Evolutionary conservation across 2,329 filamentous ascomycete species (phyloP), one percentile per base, ranked within the genome.

Genomic region (Paraphaeosphaeria minitans): DNA sequence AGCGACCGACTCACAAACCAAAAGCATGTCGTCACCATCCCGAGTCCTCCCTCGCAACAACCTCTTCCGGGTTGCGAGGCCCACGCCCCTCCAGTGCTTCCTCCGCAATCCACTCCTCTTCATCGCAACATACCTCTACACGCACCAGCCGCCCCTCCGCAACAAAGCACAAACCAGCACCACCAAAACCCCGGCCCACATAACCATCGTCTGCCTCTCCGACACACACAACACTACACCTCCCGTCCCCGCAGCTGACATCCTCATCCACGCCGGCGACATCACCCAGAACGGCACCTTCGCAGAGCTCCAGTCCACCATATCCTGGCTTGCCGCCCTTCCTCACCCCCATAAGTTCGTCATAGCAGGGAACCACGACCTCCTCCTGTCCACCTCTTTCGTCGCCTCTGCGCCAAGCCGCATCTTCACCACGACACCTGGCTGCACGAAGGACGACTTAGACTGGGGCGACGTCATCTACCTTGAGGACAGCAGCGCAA

Each of bases 241-340:
- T 1, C 5, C 12, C 3, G 80, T 94, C 1, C 91, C 92, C 0
- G 78, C 83, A 13, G 93, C 92, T 55, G 93, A 97, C 74, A 82
- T 97, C 16, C 84, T 97, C 41, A 89, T 97, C 68, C 93, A 97
- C 73, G 90, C 91, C 2, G 93, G 93, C 41, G 93, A 97, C 77
- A 80, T 96, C 64, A 89, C 88, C 51, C 87, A 91, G 64, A 80
- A 81, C 22, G 93, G 93, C 46, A 88, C 86, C 1, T 83, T 85
- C 0, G 79, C 79, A 16, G 89, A 92, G 61, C 86, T 97, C 53
- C 91, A 96, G 78, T 79, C 79, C 7, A 88, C 93, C 67, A 80
- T 97, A 35, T 85, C 94, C 78, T 97, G 92, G 92, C 81, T 97
- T 10, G 84, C 82, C 53, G 80, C 80, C 4, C 83, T 92, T 8